A percentile compares a stretch with the other conserved stretches of the same genome.
These are phyloP conservation scores for Butyriboletus appendiculatus DNA, from an alignment of 1,284 basidiomycete genomes.

Conservation along the genomic window DNA sequence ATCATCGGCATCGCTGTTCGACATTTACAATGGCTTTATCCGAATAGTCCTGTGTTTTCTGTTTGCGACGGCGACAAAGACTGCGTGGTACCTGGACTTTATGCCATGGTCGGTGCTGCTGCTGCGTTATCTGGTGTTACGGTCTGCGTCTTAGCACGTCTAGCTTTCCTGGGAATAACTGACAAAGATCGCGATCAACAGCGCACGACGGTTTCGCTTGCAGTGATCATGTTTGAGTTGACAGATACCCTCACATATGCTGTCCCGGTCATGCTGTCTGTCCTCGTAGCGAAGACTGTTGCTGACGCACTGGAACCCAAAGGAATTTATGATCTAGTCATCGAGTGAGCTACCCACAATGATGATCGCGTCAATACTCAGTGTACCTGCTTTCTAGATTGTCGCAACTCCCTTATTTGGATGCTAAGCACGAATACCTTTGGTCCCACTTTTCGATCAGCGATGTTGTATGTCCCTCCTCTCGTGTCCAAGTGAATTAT, in stretches of 20 bases:
- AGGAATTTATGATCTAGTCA: conserved; percentile 95
- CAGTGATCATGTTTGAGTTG: conserved; percentile 98
- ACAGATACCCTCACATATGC: conserved; percentile 93
- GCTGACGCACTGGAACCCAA: conserved; percentile 93
- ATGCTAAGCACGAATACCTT: conserved; percentile 84
- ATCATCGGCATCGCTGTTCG: conserved; percentile 87
- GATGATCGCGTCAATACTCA: background rate
- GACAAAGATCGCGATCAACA: conserved; percentile 30
- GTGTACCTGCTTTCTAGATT: conserved; percentile 39
- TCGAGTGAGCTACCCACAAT: conserved; percentile 59
- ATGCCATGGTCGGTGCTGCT: conserved; percentile 93
- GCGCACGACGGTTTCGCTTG: conserved; percentile 89
- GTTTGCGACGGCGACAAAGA: conserved; percentile 64
- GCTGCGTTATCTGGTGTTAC: conserved; percentile 89
- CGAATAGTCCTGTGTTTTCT: conserved; percentile 63
- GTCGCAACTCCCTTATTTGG: conserved; percentile 86
- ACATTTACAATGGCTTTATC: conserved; percentile 71
- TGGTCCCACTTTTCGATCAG: conserved; percentile 78
- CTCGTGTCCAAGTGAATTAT: background rate
- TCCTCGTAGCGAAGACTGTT: conserved; percentile 92
- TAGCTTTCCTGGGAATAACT: conserved; percentile 3
- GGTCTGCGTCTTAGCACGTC: conserved; percentile 41
- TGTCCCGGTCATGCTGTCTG: conserved; percentile 91
- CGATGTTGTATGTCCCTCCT: conserved; percentile 63
- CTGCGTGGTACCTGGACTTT: conserved; percentile 83